Evolutionary conservation across 2,329 filamentous ascomycete species (phyloP).

Genomic region (Beauveria sp.): DNA sequence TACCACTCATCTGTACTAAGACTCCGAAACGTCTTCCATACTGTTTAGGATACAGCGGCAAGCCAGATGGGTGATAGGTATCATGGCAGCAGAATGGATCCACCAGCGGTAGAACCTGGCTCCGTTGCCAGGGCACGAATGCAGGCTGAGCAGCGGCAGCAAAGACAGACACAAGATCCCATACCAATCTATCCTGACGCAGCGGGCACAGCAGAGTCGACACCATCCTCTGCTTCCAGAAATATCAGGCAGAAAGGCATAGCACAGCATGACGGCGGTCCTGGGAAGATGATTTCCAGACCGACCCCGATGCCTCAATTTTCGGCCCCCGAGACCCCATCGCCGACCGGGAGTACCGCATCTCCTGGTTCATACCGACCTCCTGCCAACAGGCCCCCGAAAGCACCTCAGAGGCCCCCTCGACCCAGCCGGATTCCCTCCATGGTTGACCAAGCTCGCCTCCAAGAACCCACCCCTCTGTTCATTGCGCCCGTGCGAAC

Average conservation of each 20-base stretch:
- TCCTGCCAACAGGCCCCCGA: constrained; percentile 40
- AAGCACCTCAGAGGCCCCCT: constrained; percentile 49
- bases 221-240: constrained; percentile 10
- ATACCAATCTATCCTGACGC: constrained; percentile 2
- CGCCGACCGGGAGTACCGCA: constrained; percentile 23
- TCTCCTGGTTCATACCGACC: constrained; percentile 40
- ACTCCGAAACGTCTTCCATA: not conserved
- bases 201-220: not conserved
- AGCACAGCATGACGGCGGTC: not conserved
- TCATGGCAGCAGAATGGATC: constrained; percentile 8
- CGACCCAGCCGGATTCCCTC: constrained; percentile 54
- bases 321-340: constrained; percentile 39
- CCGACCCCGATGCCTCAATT: constrained; percentile 47
- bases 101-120: constrained; percentile 1
- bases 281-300: constrained; percentile 42
- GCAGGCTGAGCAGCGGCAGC: not conserved
- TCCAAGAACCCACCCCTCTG: constrained; percentile 48
- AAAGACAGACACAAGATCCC: constrained; percentile 14
- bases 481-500: constrained; percentile 30
- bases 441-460: constrained; percentile 46
- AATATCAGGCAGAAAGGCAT: constrained; percentile 10
- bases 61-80: constrained; percentile 8
- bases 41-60: not conserved
- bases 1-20: not conserved
- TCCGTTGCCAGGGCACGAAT: constrained; percentile 9